These are phyloP conservation scores for Hericium erinaceus DNA, from an alignment of 768 basidiomycete species.

Conservation along the genomic window DNA sequence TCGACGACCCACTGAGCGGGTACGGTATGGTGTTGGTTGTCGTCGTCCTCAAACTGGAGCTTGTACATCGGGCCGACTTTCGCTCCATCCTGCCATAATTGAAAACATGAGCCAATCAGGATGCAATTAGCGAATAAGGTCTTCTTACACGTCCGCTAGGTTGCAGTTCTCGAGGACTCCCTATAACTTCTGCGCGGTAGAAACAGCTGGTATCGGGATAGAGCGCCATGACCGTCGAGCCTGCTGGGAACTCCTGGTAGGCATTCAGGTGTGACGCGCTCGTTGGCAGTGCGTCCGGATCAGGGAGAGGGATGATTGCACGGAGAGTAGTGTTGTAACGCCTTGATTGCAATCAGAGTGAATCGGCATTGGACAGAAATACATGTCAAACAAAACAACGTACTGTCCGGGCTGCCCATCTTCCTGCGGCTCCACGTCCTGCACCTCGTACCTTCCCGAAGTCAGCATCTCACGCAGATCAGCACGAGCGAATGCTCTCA, in stretches of 20 bases:
- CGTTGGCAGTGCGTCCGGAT: conserved; percentile 47
- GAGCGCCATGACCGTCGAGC: conserved; percentile 76
- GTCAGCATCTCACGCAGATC: not conserved
- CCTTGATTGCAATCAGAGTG: conserved; percentile 22
- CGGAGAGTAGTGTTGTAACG: conserved; percentile 62
- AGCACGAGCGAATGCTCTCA: conserved; percentile 5
- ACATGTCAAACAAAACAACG: conserved; percentile 10
- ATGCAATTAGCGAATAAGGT: conserved; percentile 10
- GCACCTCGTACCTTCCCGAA: conserved; percentile 67
- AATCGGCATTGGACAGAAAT: not conserved
- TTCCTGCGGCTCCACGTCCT: conserved; percentile 78
- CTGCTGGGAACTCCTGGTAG: conserved; percentile 63
- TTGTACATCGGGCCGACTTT: conserved; percentile 57
- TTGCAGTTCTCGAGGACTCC: conserved; percentile 44
- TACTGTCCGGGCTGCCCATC: conserved; percentile 61
- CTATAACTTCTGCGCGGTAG: conserved; percentile 77
- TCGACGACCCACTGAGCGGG: conserved; percentile 77
- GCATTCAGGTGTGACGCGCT: conserved; percentile 56
- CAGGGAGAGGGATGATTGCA: conserved; percentile 73
- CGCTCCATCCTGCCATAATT: conserved; percentile 22
- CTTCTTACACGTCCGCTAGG: conserved; percentile 28
- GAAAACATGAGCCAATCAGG: conserved; percentile 6
- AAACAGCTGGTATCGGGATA: conserved; percentile 90
- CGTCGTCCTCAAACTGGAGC: conserved; percentile 84
- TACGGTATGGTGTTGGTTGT: conserved; percentile 72